Conservation (phyloP, 495 filamentous ascomycete genomes). For the Neurospora discreta region DNA sequence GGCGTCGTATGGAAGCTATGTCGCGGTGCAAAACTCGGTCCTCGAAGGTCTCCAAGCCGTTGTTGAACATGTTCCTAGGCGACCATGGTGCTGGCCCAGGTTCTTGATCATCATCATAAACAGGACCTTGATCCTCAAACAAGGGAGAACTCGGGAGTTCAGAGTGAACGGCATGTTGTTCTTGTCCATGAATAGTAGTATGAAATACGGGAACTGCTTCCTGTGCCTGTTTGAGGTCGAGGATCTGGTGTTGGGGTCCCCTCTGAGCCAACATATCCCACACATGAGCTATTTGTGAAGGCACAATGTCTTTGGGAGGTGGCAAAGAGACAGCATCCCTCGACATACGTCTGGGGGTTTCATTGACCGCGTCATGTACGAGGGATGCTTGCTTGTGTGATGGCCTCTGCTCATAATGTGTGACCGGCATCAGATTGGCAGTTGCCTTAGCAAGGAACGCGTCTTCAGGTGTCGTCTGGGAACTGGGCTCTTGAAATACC, state of each 20-base stretch:
- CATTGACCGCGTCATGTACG: not conserved
- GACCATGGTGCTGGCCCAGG: not conserved
- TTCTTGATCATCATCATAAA: not conserved
- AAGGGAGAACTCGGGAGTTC: not conserved
- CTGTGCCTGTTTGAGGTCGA: not conserved
- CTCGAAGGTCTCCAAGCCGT: not conserved
- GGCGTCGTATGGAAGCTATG: not conserved
- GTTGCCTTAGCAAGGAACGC: not conserved
- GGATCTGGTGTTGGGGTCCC: not conserved
- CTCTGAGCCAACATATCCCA: not conserved
- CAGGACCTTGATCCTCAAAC: not conserved
- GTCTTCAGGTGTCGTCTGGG: not conserved
- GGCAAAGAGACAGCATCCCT: not conserved
- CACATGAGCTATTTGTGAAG: not conserved
- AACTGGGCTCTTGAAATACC: not conserved
- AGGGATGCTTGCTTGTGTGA: not conserved
- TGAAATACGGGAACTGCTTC: not conserved
- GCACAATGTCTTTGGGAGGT: not conserved
- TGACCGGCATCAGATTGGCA: not conserved
- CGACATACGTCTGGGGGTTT: not conserved
- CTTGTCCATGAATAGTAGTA: not conserved
- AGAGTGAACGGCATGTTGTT: not conserved
- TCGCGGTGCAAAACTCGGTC: not conserved
- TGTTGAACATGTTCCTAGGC: not conserved
- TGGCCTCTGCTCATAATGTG: not conserved